Percentiles rank a stretch among this genome's conserved stretches.
Evolutionary conservation across 345 rosid genomes (phyloP).

Genomic region (Mercurialis annua): DNA sequence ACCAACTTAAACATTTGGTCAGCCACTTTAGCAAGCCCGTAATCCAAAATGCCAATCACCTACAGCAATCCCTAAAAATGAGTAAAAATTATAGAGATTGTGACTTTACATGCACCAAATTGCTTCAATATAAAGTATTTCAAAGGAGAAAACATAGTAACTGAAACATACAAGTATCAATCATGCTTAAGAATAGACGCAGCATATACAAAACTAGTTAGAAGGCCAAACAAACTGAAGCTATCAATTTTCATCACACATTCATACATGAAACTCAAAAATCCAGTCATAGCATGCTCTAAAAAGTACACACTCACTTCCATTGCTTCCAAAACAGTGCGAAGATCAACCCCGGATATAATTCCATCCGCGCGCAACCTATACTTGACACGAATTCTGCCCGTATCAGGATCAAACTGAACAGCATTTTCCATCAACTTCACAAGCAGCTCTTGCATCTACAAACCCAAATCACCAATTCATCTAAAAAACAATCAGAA

Average conservation of each 20-base stretch:
- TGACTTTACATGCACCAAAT: not conserved
- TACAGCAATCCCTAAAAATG: slow-evolving; percentile 28
- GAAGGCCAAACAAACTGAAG: not conserved
- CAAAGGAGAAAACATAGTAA: not conserved
- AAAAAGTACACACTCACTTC: slow-evolving; percentile 72
- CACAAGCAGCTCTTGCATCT: slow-evolving; percentile 87
- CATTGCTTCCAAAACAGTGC: slow-evolving; percentile 67
- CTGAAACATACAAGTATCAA: not conserved
- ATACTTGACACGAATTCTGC: slow-evolving; percentile 52
- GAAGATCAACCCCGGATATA: slow-evolving; percentile 50
- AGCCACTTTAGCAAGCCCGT: slow-evolving; percentile 86
- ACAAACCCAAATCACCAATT: slow-evolving; percentile 66
- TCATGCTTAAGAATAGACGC: not conserved
- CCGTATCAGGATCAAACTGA: slow-evolving; percentile 52
- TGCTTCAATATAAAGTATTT: not conserved
- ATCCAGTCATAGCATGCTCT: not conserved
- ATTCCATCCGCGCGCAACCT: slow-evolving; percentile 41
- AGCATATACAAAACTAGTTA: not conserved
- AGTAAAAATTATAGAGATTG: not conserved
- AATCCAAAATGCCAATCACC: slow-evolving; percentile 83
- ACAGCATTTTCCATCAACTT: slow-evolving; percentile 72
- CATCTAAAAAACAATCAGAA: slow-evolving; percentile 49
- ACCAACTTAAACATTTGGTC: slow-evolving; percentile 81
- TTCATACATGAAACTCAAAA: not conserved
- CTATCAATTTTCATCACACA: too few relatives aligned